Conservation (phyloP, 2,329 filamentous ascomycete genomes). For the Aureobasidium sp. region DNA sequence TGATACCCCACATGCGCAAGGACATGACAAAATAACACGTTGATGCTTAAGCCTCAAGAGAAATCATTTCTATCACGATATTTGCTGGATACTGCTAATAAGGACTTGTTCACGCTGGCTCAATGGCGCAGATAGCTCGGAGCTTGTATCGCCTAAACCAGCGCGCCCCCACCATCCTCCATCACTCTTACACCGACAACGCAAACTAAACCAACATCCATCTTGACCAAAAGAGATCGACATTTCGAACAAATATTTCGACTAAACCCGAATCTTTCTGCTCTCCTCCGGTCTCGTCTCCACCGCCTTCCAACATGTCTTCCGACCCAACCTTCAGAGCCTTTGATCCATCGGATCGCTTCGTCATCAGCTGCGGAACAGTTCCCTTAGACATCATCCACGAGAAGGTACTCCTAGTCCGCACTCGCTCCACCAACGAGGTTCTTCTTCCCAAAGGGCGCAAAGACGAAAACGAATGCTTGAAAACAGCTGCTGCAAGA, state of each 20-base stretch:
- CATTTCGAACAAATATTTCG: too few species aligned
- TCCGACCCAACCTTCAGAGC: neutral
- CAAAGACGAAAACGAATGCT: conserved; percentile 8
- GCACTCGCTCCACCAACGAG: neutral
- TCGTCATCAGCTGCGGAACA: conserved; percentile 1
- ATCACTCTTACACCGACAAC: too few species aligned
- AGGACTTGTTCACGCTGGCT: neutral
- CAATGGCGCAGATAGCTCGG: neutral
- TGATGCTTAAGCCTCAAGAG: too few species aligned
- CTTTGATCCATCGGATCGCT: neutral
- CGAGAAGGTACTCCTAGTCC: neutral
- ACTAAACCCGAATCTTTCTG: too few species aligned
- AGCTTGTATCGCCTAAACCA: neutral
- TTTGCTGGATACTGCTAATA: too few species aligned
- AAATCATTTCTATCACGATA: too few species aligned
- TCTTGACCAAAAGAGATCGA: too few species aligned
- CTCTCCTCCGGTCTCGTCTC: too few species aligned
- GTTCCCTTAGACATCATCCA: neutral
- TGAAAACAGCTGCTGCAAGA: conserved; percentile 12
- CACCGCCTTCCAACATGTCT: neutral
- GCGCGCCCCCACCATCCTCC: neutral
- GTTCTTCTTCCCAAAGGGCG: conserved; percentile 15
- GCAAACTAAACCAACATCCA: too few species aligned
- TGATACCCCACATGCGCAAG: neutral
- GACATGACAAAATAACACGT: neutral